These are phyloP conservation scores for Cladosporium sp. DNA, from an alignment of 2,329 filamentous ascomycete species.

Conservation along the genomic window DNA sequence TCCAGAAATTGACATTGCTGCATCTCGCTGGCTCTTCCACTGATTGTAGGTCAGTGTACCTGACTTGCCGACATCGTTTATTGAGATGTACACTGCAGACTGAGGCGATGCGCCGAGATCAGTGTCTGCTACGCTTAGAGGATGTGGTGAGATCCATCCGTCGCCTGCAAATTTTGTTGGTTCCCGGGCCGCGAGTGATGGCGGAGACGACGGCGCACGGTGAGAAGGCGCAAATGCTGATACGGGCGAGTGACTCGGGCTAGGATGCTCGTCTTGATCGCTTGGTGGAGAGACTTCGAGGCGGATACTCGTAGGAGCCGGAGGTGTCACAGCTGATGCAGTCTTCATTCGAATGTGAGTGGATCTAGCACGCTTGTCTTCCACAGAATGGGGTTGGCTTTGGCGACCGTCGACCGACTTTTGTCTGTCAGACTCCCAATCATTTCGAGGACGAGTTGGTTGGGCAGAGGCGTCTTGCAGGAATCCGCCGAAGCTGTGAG, in stretches of 20 bases:
- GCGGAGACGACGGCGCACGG: too few relatives aligned
- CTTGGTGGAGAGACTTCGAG: neutral
- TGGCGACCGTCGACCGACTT: neutral
- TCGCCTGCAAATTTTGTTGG: slow-evolving; percentile 27
- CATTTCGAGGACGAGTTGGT: neutral
- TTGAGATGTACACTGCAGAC: slow-evolving; percentile 21
- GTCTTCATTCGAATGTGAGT: neutral
- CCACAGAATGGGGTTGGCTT: too few relatives aligned
- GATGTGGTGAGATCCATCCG: slow-evolving; percentile 33
- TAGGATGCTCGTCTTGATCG: neutral
- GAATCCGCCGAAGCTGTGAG: neutral
- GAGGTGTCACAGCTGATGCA: neutral
- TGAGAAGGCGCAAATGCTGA: neutral
- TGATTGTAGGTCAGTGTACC: slow-evolving; percentile 27
- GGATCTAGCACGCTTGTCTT: neutral
- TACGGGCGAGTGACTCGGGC: neutral
- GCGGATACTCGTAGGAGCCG: neutral
- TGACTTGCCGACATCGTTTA: slow-evolving; percentile 13
- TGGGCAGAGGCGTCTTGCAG: neutral
- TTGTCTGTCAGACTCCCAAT: neutral
- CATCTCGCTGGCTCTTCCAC: slow-evolving; percentile 17
- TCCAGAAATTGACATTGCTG: neutral
- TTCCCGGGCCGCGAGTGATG: neutral
- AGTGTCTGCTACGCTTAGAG: slow-evolving; percentile 22
- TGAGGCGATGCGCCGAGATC: slow-evolving; percentile 20